Conservation (phyloP, 2,329 filamentous ascomycete genomes). For the Colletotrichum trifolii region DNA sequence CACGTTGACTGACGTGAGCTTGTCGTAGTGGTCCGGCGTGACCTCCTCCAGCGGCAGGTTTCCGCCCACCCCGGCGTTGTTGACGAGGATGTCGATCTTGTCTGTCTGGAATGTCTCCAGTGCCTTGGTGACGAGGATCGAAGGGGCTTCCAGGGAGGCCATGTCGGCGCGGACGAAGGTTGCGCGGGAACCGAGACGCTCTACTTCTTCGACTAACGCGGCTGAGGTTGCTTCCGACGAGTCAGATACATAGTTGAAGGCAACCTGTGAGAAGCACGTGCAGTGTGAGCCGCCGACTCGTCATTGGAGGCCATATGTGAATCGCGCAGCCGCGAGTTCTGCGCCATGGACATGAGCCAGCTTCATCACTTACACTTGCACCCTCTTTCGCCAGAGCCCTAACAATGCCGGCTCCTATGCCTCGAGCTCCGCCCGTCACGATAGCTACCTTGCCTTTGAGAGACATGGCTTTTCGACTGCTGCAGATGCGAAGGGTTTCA, state of each 20-base stretch:
- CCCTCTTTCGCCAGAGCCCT: slow-evolving; percentile 72
- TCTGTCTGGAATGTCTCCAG: slow-evolving; percentile 17
- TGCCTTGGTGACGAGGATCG: background rate
- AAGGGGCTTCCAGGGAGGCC: slow-evolving; percentile 19
- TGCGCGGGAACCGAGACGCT: slow-evolving; percentile 15
- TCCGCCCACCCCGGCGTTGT: slow-evolving; percentile 24
- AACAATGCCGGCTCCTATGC: slow-evolving; percentile 70
- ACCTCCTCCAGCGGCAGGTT: slow-evolving; percentile 19
- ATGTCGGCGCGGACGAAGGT: slow-evolving; percentile 14
- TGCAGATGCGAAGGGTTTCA: too few species aligned
- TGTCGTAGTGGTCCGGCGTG: slow-evolving; percentile 22
- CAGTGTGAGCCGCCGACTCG: background rate
- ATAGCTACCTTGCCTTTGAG: slow-evolving; percentile 24
- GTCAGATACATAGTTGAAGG: slow-evolving; percentile 27
- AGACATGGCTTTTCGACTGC: background rate
- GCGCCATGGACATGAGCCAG: background rate
- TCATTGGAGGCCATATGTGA: too few species aligned
- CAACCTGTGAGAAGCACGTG: background rate
- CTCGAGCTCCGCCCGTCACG: slow-evolving; percentile 26
- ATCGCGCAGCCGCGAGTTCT: background rate
- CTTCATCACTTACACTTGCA: slow-evolving; percentile 11
- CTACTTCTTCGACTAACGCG: slow-evolving; percentile 11
- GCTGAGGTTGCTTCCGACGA: slow-evolving; percentile 14
- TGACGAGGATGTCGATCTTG: slow-evolving; percentile 17
- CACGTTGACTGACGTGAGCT: slow-evolving; percentile 24